A percentile compares a stretch with the other conserved stretches of the same genome.
phyloP scores from a whole-genome alignment of 2,329 filamentous ascomycete species.

The Colletotrichum spaethianum region DNA sequence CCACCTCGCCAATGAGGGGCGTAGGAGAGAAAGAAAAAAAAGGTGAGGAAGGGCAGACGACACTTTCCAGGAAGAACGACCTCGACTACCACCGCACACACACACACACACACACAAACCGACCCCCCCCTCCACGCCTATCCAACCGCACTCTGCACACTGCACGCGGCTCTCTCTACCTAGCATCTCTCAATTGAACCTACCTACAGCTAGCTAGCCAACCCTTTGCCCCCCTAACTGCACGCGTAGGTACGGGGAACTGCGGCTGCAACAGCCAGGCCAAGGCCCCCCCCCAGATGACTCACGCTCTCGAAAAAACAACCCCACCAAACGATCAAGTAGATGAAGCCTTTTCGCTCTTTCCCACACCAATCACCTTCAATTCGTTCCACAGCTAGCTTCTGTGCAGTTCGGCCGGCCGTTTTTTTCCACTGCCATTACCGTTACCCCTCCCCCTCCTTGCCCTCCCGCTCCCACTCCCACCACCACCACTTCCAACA shows the following conservation, averaged over 20 bases:
- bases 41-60: slow-evolving; percentile 3
- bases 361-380: slow-evolving; percentile 39
- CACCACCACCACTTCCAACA: slow-evolving; percentile 14
- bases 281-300: slow-evolving; percentile 35
- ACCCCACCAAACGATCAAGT: slow-evolving; percentile 37
- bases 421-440: slow-evolving; percentile 37
- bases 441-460: slow-evolving; percentile 41
- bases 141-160: neutral
- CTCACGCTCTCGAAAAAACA: slow-evolving; percentile 36
- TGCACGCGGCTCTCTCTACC: neutral
- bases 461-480: slow-evolving; percentile 14
- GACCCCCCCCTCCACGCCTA: neutral
- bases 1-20: slow-evolving; percentile 12
- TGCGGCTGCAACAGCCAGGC: neutral
- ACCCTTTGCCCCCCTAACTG: neutral
- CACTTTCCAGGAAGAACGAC: slow-evolving; percentile 6
- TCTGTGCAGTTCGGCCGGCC: slow-evolving; percentile 42
- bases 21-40: slow-evolving; percentile 3
- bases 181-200: neutral
- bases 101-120: slow-evolving; percentile 14
- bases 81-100: slow-evolving; percentile 10
- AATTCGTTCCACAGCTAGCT: slow-evolving; percentile 42
- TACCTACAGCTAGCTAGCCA: slow-evolving; percentile 4
- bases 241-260: neutral
- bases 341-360: slow-evolving; percentile 42